Conservation (phyloP, 1,284 basidiomycete species). For the Kwoniella shivajii region DNA sequence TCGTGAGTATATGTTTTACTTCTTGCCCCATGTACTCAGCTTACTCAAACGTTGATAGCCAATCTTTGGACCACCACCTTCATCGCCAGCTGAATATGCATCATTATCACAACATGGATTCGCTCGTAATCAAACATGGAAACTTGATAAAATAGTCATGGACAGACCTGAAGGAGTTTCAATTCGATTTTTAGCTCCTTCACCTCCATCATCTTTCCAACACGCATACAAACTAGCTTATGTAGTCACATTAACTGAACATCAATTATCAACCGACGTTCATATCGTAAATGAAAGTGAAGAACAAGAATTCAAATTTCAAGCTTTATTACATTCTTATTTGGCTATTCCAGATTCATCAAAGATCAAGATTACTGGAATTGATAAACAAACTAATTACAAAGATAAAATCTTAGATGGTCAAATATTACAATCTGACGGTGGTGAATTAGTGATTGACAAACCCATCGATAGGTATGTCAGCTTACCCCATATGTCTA, state of each 20-base stretch:
- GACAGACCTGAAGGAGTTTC: slow-evolving; percentile 73
- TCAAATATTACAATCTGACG: slow-evolving; percentile 30
- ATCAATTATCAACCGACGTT: slow-evolving; percentile 74
- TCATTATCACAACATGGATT: slow-evolving; percentile 81
- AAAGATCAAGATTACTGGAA: slow-evolving; percentile 41
- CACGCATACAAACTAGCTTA: slow-evolving; percentile 71
- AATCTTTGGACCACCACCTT: slow-evolving; percentile 73
- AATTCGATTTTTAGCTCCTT: slow-evolving; percentile 66
- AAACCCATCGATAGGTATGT: slow-evolving; percentile 43
- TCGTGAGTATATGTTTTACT: too few species aligned
- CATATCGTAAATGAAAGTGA: slow-evolving; percentile 67
- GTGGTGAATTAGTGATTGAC: slow-evolving; percentile 40
- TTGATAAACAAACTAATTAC: slow-evolving; percentile 63
- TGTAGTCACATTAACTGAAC: slow-evolving; percentile 72
- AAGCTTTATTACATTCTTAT: slow-evolving; percentile 85
- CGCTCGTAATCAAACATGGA: slow-evolving; percentile 73
- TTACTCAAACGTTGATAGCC: too few species aligned
- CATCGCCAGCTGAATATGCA: slow-evolving; percentile 59
- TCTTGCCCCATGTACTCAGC: too few species aligned
- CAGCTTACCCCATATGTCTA: neutral
- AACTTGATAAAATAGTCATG: slow-evolving; percentile 64
- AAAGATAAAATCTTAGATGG: slow-evolving; percentile 66
- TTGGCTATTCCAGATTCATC: slow-evolving; percentile 65
- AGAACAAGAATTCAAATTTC: slow-evolving; percentile 66
- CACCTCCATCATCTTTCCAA: slow-evolving; percentile 63